Evolutionary conservation across 2,329 filamentous ascomycete species (phyloP), one percentile per base, ranked within the genome.

Genomic region (Escovopsis sp.): DNA sequence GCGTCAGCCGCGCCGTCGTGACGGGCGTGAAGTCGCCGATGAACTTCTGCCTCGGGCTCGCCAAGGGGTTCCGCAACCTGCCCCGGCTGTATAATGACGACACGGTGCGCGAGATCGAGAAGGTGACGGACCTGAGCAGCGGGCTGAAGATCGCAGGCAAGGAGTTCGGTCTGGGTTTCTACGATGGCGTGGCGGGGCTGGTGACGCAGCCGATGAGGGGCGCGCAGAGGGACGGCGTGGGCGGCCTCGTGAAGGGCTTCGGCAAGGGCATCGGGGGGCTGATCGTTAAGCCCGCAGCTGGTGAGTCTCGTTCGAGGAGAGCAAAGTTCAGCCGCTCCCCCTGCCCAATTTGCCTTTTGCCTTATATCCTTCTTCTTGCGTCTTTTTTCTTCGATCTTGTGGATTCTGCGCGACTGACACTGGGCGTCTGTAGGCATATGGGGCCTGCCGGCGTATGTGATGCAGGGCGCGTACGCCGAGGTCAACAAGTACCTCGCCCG

Each of bases 11-110:
- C n/a, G 78, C 90, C 33, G 72, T 87, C 5, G 69, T 70, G 10
- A 76, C 80, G n/a, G 73, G 81, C 5, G 65, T 88, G 39, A 83
- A 81, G 46, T 78, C 79, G 2, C 87, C 86, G 0, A 79, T 90
- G 67, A 84, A 93, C 52, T 79, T 94, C 43, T 83, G 82, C 28
- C 59, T 94, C 29, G 81, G 81, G 1, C 58, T 94, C 27, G 80
- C 86, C 1, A 81, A 80, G 53, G 87, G 87, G 0, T 92, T 94
- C 52, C 79, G 88, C 50, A 94, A 94, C 47, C 79, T 82, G 5
- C 86, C 87, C 0, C 78, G 73, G 45, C 62, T 94, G 1, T 94
- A 94, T 50, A 81, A 86, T 29, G 86, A 93, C 47, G 75, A 83
- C 2, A 87, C 77, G 1, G 76, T 94, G 1, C 70, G 83, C 8